These are phyloP conservation scores for Suillus sp. DNA, from an alignment of 768 basidiomycete genomes.

Conservation along the genomic window DNA sequence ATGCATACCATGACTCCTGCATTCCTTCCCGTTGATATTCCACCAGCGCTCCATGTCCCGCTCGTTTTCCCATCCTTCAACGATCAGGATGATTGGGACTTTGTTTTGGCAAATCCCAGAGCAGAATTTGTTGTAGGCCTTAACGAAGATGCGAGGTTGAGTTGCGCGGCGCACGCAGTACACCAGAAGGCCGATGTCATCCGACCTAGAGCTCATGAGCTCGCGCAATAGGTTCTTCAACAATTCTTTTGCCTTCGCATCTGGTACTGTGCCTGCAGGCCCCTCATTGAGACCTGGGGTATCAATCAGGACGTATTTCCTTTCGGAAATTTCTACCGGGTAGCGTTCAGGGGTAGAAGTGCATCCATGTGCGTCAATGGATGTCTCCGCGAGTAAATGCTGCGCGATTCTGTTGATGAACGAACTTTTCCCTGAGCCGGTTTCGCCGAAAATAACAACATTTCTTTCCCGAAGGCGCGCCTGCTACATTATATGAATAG, in stretches of 20 bases:
- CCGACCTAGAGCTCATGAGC: constrained; percentile 23
- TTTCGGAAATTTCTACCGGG: constrained; percentile 21
- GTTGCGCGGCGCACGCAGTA: too few species aligned
- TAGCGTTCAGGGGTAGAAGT: constrained; percentile 35
- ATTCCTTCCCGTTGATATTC: too few species aligned
- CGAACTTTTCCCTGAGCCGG: constrained; percentile 43
- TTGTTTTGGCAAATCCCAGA: constrained; percentile 35
- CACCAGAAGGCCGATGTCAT: constrained; percentile 18
- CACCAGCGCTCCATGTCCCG: constrained; percentile 42
- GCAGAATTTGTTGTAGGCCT: constrained; percentile 31
- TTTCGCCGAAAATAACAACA: constrained; percentile 44
- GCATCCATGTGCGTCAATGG: constrained; percentile 35
- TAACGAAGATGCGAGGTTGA: too few species aligned
- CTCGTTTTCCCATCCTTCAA: constrained; percentile 38
- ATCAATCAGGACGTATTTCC: constrained; percentile 30
- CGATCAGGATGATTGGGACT: constrained; percentile 33
- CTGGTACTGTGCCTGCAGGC: constrained; percentile 29
- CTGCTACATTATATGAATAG: neutral
- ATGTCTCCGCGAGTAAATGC: constrained; percentile 28
- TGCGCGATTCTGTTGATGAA: constrained; percentile 42
- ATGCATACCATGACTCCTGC: too few species aligned
- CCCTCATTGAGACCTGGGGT: constrained; percentile 36
- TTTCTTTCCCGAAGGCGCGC: constrained; percentile 21
- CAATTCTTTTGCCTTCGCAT: constrained; percentile 24
- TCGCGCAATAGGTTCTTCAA: constrained; percentile 33